Base-by-base conservation (phyloP, 352 stramenopile genomes). In the Pythium graminicola region DNA sequence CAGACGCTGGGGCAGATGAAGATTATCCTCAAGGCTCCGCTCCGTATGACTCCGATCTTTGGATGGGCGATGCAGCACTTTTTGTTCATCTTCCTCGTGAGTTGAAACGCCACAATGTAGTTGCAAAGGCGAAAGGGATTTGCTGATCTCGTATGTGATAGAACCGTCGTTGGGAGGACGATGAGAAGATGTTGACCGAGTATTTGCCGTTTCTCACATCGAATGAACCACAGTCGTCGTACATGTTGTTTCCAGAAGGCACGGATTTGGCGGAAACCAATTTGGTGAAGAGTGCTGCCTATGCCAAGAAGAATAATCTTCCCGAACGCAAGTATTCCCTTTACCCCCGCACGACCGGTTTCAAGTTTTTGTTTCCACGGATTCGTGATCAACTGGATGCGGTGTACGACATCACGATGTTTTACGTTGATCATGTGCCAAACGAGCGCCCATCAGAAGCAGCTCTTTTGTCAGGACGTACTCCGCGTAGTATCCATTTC, bases 41-140 rank as follows among this genome's bases (percentile, higher is more conserved):
- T 93, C 29, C 76, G 76, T 22, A 69, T 68, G 47, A 58, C 85
- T 26, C 82, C 82, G 38, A 73, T 93, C 59, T 89, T 91, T 49
- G 82, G 82, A 3, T 93, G 80, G 82, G 80, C 77, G 48, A 93
- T 90, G 80, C 80, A 90, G 67, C 72, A 85, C 57, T 91, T 93
- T 32, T 63, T 89, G 32, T 91, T 90, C 55, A 80, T 91, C 53
- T 93, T 91, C 51, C 54, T 93, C 54, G 74, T 84, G 24, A 1
- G 27, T 23, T 44, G n/a, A 4, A 5, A 23, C n/a, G 27, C 23
- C 36, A 48, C 54, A 9, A 26, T n/a, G n/a, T n/a, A 24, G 16
- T 17, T 4, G 17, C 8, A 41, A 17, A 17, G 6, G 7, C 1
- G 16, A 41, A 7, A 41, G 33, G 13, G 16, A 14, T 41, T 14